Evolutionary conservation across 768 basidiomycete genomes (phyloP).

Genomic region (Suillus ampliporus): DNA sequence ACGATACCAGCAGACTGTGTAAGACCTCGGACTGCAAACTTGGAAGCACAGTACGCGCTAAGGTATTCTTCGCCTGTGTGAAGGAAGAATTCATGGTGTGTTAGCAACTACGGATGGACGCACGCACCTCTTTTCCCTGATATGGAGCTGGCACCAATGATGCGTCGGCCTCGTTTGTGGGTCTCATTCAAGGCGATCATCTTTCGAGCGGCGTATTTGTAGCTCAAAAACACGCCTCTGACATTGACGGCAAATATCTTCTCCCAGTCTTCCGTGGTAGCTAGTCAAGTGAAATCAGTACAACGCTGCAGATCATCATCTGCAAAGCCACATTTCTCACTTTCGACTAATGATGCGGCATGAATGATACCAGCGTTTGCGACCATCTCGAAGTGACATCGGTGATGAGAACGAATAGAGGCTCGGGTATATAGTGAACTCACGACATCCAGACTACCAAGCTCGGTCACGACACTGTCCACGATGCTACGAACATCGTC

Average conservation of each 20-base stretch:
- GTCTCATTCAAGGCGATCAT: conserved; percentile 40
- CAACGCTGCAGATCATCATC: no score
- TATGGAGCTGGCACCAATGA: conserved; percentile 41
- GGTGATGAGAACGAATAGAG: background rate
- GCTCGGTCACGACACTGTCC: conserved; percentile 27
- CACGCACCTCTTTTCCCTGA: conserved; percentile 24
- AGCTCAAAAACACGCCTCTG: conserved; percentile 39
- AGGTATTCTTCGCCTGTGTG: background rate
- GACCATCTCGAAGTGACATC: conserved; percentile 25
- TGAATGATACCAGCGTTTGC: conserved; percentile 29
- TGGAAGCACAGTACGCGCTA: conserved; percentile 34
- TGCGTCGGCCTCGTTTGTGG: conserved; percentile 41
- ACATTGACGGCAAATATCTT: conserved; percentile 39
- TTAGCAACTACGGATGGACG: background rate
- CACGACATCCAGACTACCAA: conserved; percentile 57
- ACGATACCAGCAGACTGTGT: conserved; percentile 29
- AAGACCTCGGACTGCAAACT: conserved; percentile 37
- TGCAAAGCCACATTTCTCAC: conserved; percentile 12
- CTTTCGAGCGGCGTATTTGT: conserved; percentile 44
- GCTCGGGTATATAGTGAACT: conserved; percentile 16
- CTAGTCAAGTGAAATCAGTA: conserved; percentile 18
- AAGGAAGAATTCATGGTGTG: background rate
- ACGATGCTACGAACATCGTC: conserved; percentile 49
- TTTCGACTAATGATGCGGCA: conserved; percentile 10
- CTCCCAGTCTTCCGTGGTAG: conserved; percentile 37